A percentile compares a stretch with the other conserved stretches of the same genome.
Conservation (phyloP, 2,329 filamentous ascomycete genomes). For the Stenocarpella maydis region DNA sequence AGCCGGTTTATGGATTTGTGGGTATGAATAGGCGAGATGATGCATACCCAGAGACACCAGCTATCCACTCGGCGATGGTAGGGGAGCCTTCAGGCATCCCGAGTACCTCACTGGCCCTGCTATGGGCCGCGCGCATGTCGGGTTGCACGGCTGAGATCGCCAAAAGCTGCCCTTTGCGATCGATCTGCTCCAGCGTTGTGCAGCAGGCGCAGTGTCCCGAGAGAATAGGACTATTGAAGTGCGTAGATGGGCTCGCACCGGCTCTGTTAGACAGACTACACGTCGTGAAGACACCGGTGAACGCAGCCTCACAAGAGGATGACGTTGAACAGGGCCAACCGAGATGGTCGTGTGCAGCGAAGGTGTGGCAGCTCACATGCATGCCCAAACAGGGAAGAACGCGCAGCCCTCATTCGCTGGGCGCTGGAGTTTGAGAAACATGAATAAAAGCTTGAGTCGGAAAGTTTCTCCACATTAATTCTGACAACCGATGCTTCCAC, state of each 20-base stretch:
- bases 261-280: conserved; percentile 3
- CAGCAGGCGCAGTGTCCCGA: conserved; percentile 22
- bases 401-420: conserved; percentile 8
- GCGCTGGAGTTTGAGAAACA: neutral
- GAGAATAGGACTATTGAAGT: neutral
- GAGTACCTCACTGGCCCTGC: neutral
- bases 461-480: conserved; percentile 18
- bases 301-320: neutral
- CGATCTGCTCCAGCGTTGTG: neutral
- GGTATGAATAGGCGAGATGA: conserved; percentile 16
- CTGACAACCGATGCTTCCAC: conserved; percentile 2
- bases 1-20: conserved; percentile 3
- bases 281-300: conserved; percentile 7
- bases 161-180: conserved; percentile 27
- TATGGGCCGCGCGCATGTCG: neutral
- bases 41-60: neutral
- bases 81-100: neutral
- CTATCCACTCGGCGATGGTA: neutral
- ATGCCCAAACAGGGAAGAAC: conserved; percentile 25
- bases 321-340: conserved; percentile 12
- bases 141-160: conserved; percentile 21
- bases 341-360: neutral
- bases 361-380: conserved; percentile 4
- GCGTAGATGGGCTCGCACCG: neutral
- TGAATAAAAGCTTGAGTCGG: conserved; percentile 19